phyloP scores from a whole-genome alignment of 192 early-diverging fungal species.

The Coemansia sp. region DNA sequence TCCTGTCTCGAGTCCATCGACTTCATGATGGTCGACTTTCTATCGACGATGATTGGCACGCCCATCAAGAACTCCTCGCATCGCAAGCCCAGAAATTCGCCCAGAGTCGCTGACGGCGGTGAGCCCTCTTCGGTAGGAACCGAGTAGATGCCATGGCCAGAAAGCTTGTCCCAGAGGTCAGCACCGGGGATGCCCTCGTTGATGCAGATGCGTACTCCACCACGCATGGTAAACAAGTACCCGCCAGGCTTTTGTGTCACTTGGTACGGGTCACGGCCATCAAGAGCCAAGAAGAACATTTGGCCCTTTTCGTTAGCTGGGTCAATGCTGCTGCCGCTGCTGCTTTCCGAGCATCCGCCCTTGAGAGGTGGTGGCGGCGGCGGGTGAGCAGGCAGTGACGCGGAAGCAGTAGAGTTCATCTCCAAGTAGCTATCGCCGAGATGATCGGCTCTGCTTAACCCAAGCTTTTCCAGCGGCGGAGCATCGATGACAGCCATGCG shows the following conservation, averaged over 20 bases:
- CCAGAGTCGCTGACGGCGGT: conserved; percentile 36
- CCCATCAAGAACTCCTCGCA: conserved; percentile 58
- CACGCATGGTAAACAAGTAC: conserved; percentile 57
- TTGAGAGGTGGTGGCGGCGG: conserved; percentile 5
- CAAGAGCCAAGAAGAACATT: conserved; percentile 54
- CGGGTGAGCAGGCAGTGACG: background rate
- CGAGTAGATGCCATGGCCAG: conserved; percentile 48
- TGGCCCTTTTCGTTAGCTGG: conserved; percentile 35
- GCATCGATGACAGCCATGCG: conserved; percentile 54
- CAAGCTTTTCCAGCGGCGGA: background rate
- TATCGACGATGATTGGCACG: conserved; percentile 50
- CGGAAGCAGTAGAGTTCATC: background rate
- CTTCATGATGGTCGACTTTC: conserved; percentile 34
- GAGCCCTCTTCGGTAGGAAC: conserved; percentile 39
- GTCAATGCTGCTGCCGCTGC: background rate
- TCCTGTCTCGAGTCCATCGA: conserved; percentile 26
- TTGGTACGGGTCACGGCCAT: conserved; percentile 55
- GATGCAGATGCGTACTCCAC: conserved; percentile 51
- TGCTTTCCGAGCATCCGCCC: background rate
- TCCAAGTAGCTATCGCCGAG: conserved; percentile 9
- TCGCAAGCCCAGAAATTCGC: conserved; percentile 51
- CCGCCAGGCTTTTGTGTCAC: conserved; percentile 50
- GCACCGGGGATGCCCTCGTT: conserved; percentile 52
- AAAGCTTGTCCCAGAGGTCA: conserved; percentile 49
- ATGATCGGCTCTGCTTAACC: background rate